These are phyloP conservation scores for Eleusine coracana DNA, from an alignment of 176 grass and related monocot genomes.

Conservation along the genomic window DNA sequence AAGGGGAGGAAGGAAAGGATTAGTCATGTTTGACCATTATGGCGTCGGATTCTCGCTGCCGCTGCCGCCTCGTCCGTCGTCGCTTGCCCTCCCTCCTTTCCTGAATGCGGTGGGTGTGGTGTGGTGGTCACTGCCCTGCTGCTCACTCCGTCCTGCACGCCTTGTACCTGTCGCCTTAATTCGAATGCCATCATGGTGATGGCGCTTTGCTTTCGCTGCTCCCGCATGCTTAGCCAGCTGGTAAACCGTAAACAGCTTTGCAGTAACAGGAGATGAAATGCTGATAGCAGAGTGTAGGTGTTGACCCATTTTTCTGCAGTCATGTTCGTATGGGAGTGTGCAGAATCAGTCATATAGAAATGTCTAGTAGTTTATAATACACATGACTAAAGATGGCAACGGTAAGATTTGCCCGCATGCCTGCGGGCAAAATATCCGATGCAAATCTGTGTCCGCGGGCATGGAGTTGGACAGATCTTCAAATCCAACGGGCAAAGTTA, in stretches of 20 bases:
- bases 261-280: neutral
- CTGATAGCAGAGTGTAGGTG: neutral
- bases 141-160: conserved; percentile 33
- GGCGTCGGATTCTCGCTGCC: conserved; percentile 42
- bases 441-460: too few relatives aligned
- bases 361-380: neutral
- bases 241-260: conserved; percentile 6
- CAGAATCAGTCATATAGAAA: neutral
- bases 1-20: neutral
- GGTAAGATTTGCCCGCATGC: too few relatives aligned
- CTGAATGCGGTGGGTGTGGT: conserved; percentile 28
- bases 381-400: neutral
- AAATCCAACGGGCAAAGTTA: too few relatives aligned
- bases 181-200: conserved; percentile 16
- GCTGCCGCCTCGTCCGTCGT: neutral
- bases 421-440: too few relatives aligned
- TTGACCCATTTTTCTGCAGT: conserved; percentile 17
- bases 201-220: conserved; percentile 2
- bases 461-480: too few relatives aligned
- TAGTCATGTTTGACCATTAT: conserved; percentile 53
- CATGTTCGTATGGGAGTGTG: neutral
- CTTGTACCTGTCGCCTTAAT: conserved; percentile 26
- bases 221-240: neutral
- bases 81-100: neutral
- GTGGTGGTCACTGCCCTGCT: conserved; percentile 5